Base-by-base conservation (phyloP, 768 basidiomycete genomes). In the Termitomyces heimii region DNA sequence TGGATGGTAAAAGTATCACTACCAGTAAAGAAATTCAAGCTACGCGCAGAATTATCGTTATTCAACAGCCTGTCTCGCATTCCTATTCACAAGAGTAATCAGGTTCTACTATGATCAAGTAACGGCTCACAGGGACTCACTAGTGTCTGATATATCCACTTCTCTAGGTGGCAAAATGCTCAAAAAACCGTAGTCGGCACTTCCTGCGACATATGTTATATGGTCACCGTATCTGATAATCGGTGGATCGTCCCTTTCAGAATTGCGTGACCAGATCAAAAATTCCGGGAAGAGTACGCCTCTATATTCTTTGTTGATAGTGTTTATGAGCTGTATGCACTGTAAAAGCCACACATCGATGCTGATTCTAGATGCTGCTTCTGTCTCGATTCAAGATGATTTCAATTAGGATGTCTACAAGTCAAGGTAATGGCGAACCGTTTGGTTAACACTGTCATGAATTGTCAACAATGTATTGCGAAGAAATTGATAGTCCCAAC, bases 231-330 rank as follows among this genome's bases (percentile, higher is more conserved):
- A 20, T 40, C 4, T n/a, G 0, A 52, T 24, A 1, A 4, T 18
- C 8, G 37, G 51, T 5, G 51, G 51, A 28, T 37, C 18, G 4
- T 52, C 51, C 7, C 3, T 52, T 10, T 51, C 24, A 8, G 50
- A 39, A 14, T 39, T 28, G 7, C 34, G 22, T 26, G 50, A 4
- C 50, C 50, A 51, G 14, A 51, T 51, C 1, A 35, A 22, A 22
- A 51, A 35, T 28, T 51, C 50, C 4, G 35, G 50, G 32, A 35
- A 51, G 24, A 51, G 50, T 35, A 51, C 9, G 3, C 24, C 4
- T 2, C 5, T 34, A 16, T 35, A 39, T n/a, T 0, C 1, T 7
- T 22, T 2, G 26, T 26, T 7, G 20, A 44, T 16, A 3, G 4
- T 3, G 12, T 39, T 9, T 4, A 39, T 39, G 3, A 51, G 50